Base-by-base conservation (phyloP, 1,284 basidiomycete species). In the Sporisorium iseilematis-ciliati region DNA sequence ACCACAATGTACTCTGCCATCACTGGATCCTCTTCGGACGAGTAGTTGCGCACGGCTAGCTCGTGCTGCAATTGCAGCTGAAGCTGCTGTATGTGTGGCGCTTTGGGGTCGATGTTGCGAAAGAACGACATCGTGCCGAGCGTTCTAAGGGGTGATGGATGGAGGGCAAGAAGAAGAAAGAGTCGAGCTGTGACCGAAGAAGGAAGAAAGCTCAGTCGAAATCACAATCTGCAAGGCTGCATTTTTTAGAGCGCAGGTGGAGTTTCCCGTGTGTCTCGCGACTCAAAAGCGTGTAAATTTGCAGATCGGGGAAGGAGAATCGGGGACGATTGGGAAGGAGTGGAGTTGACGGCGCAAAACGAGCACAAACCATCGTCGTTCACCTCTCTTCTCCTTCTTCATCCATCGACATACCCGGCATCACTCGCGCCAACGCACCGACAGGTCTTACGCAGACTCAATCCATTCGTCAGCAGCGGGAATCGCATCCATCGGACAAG, bases 1-100 rank as follows among this genome's bases (percentile, higher is more conserved):
- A 85, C 84, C 20, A 82, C 80, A 42, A 85, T 78, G 59, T 84
- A 85, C 57, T 85, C 84, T 51, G 82, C 82, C 80, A 81, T 81
- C 33, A 83, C 77, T 21, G 64, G 55, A 49, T 83, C 82, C 48
- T 81, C 81, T 14, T 59, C 48, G 26, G 65, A 53, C 3, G 78
- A 75, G 63, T 81, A 79, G 16, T 65, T 67, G 45, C 74, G 69
- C 16, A 57, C 23, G 8, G 77, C 80, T 7, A 84, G 77, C 38
- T 79, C 70, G 29, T 38, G 25, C 57, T 82, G 81, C 25, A 84
- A 68, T 8, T 65, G 16, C 7, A 60, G 40, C 62, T 82, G 82
- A 4, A 84, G 65, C 20, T 57, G 58, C 45, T 66, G 50, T 10
- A 69, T 68, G 23, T 61, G 41, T 4, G 72, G 54, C 26, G 70